Evolutionary conservation across 495 filamentous ascomycete genomes (phyloP).

Genomic region (Lindgomyces ingoldianus): DNA sequence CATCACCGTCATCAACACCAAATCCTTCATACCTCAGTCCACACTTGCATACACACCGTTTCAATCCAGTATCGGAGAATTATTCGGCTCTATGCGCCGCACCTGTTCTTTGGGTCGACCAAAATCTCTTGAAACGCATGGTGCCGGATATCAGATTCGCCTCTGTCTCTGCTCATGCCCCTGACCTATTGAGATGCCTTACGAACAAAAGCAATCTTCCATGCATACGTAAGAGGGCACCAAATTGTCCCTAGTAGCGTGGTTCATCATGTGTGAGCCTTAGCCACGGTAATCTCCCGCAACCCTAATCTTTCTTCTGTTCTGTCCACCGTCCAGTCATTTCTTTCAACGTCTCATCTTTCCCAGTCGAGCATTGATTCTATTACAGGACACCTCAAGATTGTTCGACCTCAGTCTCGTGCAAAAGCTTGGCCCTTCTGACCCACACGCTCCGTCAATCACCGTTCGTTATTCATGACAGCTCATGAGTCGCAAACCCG

Average conservation of each 20-base stretch:
- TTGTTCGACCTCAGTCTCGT: conserved; percentile 18
- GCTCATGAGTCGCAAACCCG: background rate
- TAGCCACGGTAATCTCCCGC: background rate
- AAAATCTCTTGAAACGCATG: conserved; percentile 16
- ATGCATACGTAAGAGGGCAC: background rate
- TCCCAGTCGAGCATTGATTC: background rate
- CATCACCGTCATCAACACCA: conserved; percentile 5
- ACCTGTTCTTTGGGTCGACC: background rate
- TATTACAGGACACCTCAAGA: conserved; percentile 20
- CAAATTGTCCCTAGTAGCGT: background rate
- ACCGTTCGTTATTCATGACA: background rate
- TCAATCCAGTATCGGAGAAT: conserved; percentile 24
- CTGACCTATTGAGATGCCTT: background rate
- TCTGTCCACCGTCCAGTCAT: background rate
- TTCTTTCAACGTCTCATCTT: conserved; percentile 3
- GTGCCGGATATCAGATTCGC: background rate
- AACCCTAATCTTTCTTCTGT: background rate
- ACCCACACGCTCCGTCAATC: background rate
- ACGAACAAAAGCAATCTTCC: background rate
- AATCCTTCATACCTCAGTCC: background rate
- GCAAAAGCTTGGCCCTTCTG: background rate
- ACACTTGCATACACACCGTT: conserved; percentile 11
- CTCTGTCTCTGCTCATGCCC: background rate
- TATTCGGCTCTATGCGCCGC: conserved; percentile 11
- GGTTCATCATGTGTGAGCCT: background rate